Conservation (phyloP, 495 filamentous ascomycete genomes). For the Xylaria palmicola region DNA sequence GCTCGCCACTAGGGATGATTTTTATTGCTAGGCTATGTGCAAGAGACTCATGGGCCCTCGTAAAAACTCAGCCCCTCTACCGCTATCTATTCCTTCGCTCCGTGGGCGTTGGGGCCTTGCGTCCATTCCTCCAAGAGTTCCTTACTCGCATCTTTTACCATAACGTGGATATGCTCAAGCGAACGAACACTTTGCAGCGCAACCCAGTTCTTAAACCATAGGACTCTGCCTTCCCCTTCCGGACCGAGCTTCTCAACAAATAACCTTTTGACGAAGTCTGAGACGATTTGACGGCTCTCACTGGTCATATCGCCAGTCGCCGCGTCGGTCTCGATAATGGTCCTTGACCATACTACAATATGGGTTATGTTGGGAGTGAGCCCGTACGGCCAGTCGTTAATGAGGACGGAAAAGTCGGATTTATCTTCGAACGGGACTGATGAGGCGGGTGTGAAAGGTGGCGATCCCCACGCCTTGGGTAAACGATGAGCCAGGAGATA, state of each 20-base stretch:
- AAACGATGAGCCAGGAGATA: constrained; percentile 74
- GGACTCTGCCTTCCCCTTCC: constrained; percentile 55
- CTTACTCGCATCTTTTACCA: constrained; percentile 62
- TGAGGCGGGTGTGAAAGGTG: constrained; percentile 52
- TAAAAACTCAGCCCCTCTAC: neutral
- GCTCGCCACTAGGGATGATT: neutral
- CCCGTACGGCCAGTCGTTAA: constrained; percentile 94
- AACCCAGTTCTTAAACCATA: constrained; percentile 96
- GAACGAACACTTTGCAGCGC: constrained; percentile 82
- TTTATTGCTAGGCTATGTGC: neutral
- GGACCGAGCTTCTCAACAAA: constrained; percentile 62
- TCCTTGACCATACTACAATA: constrained; percentile 65
- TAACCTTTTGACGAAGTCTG: constrained; percentile 62
- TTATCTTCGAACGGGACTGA: constrained; percentile 65
- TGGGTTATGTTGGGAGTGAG: constrained; percentile 68
- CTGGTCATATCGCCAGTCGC: constrained; percentile 71
- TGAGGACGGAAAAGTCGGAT: constrained; percentile 71
- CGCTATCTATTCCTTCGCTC: constrained; percentile 11
- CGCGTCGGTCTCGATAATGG: constrained; percentile 53
- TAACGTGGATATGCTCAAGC: constrained; percentile 66
- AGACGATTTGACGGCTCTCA: constrained; percentile 60
- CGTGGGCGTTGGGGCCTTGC: constrained; percentile 37
- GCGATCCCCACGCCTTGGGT: constrained; percentile 59
- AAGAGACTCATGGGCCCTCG: neutral
- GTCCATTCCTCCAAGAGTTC: constrained; percentile 64